phyloP scores from a whole-genome alignment of 805 yeast species.

The Wickerhamiella allomyrinae region DNA sequence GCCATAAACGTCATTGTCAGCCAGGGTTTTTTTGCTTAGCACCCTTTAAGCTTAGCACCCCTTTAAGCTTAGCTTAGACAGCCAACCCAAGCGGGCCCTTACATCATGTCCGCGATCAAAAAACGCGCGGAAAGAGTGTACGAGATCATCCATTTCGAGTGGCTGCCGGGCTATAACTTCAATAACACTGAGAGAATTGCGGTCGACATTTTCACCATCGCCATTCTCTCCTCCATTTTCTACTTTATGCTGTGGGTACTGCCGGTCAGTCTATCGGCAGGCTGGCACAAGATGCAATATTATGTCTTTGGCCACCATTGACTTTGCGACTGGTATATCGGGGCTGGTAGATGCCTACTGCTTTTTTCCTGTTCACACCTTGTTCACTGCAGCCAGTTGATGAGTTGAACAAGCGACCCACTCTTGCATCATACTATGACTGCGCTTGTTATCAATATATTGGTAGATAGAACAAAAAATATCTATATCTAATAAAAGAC shows the following conservation, averaged over 20 bases:
- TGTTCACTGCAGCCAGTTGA: too few species aligned
- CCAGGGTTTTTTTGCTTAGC: conserved; percentile 47
- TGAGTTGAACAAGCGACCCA: too few species aligned
- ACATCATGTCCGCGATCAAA: neutral
- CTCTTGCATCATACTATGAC: too few species aligned
- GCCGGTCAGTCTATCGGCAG: neutral
- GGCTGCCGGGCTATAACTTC: neutral
- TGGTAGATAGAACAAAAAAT: neutral
- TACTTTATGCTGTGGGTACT: neutral
- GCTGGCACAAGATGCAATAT: neutral
- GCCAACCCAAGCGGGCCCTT: neutral
- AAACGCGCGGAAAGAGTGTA: neutral
- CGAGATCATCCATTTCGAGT: neutral
- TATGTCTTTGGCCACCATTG: neutral
- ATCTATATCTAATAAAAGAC: neutral
- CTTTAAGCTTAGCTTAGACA: too few species aligned
- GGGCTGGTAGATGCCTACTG: too few species aligned
- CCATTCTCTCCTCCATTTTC: neutral
- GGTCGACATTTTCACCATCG: neutral
- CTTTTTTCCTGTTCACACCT: too few species aligned
- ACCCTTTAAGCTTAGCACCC: too few species aligned
- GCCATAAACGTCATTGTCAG: conserved; percentile 94
- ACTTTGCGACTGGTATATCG: too few species aligned
- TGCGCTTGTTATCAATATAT: too few species aligned
- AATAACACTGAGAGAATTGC: neutral